Percentiles rank a stretch among this genome's conserved stretches.
Evolutionary conservation across 257 asterid species (phyloP).

Genomic region (Solanum chaucha): DNA sequence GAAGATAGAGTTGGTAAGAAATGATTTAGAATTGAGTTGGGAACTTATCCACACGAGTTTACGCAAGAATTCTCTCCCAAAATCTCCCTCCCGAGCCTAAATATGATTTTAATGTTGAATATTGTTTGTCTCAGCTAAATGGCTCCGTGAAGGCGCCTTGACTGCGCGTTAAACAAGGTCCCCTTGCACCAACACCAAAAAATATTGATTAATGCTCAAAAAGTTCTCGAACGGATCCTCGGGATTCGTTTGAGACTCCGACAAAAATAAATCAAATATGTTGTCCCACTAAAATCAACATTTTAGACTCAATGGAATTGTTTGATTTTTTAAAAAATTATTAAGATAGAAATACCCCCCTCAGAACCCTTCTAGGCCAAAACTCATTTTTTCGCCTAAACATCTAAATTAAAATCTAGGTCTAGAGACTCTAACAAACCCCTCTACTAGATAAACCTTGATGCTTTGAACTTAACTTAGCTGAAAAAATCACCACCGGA

Average conservation of each 20-base stretch:
- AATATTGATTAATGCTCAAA: not conserved
- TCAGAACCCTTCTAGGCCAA: not conserved
- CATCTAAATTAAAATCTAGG: not conserved
- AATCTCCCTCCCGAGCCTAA: too few species aligned
- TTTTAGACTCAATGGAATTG: not conserved
- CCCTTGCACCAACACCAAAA: not conserved
- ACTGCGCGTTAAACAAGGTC: not conserved
- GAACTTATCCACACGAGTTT: not conserved
- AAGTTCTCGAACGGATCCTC: not conserved
- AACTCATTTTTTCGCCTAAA: not conserved
- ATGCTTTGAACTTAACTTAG: too few species aligned
- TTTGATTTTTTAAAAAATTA: too few species aligned
- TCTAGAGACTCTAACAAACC: not conserved
- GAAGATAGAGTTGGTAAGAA: not conserved
- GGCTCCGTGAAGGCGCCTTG: not conserved
- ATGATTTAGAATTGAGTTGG: not conserved
- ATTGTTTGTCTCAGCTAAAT: not conserved
- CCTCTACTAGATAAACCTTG: not conserved
- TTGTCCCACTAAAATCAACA: not conserved
- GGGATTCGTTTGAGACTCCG: not conserved
- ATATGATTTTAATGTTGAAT: not conserved
- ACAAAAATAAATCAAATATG: too few species aligned
- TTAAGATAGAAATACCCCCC: not conserved
- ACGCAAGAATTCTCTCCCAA: not conserved
- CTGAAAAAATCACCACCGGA: not conserved